Conservation (phyloP, 2,329 filamentous ascomycete species). For the Aureobasidium sp. region DNA sequence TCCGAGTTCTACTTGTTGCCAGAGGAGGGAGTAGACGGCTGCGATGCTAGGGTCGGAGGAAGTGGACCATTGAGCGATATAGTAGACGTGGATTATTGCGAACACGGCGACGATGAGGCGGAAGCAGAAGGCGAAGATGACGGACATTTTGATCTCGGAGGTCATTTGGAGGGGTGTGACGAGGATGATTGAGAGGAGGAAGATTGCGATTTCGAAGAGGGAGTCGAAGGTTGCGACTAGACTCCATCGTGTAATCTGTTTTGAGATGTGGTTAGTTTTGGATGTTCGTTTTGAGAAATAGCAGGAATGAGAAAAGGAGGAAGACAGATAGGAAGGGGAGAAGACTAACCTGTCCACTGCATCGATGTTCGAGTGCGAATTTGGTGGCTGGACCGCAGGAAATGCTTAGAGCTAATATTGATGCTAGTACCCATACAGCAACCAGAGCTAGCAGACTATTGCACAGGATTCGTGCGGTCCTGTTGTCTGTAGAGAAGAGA, state of each 20-base stretch:
- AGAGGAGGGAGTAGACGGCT: slow-evolving; percentile 19
- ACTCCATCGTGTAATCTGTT: slow-evolving; percentile 19
- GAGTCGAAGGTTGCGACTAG: slow-evolving; percentile 21
- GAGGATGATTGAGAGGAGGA: slow-evolving; percentile 18
- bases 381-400: neutral
- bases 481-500: slow-evolving; percentile 23
- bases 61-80: slow-evolving; percentile 5
- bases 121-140: slow-evolving; percentile 23
- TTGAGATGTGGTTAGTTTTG: neutral
- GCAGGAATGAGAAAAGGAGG: no score
- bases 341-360: slow-evolving; percentile 15
- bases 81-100: slow-evolving; percentile 6
- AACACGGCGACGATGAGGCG: slow-evolving; percentile 17
- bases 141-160: slow-evolving; percentile 21
- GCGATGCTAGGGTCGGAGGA: slow-evolving; percentile 17
- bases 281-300: no score
- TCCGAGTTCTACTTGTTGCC: slow-evolving; percentile 22
- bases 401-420: slow-evolving; percentile 15
- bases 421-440: slow-evolving; percentile 20
- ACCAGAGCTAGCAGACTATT: slow-evolving; percentile 16
- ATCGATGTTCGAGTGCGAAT: neutral
- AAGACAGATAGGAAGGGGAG: no score
- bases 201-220: slow-evolving; percentile 20
- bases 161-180: slow-evolving; percentile 23
- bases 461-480: slow-evolving; percentile 16